phyloP scores from a whole-genome alignment of 2,329 filamentous ascomycete species.

The Colletotrichum noveboracense region DNA sequence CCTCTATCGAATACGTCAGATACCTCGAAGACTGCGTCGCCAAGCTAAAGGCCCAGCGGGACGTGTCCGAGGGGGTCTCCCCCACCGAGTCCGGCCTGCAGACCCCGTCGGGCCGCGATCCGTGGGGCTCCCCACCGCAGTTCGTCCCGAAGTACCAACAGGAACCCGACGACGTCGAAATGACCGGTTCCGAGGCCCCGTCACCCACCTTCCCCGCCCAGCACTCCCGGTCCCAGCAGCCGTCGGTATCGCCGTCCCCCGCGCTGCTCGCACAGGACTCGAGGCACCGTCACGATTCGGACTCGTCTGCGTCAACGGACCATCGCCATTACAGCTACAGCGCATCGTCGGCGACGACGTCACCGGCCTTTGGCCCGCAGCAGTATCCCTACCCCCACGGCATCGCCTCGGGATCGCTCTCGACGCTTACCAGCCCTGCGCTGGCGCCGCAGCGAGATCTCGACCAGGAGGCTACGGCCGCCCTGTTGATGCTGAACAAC shows the following conservation, averaged over 20 bases:
- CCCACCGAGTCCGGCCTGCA: conserved; percentile 33
- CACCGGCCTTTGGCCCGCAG: conserved; percentile 63
- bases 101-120: conserved; percentile 29
- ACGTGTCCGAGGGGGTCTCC: conserved; percentile 28
- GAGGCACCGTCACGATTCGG: conserved; percentile 53
- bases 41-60: conserved; percentile 72
- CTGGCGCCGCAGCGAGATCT: conserved; percentile 59
- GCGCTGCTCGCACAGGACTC: conserved; percentile 52
- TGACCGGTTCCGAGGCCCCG: conserved; percentile 55
- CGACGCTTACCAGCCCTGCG: conserved; percentile 63
- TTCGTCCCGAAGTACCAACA: conserved; percentile 43
- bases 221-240: conserved; percentile 39
- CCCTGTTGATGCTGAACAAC: conserved; percentile 84
- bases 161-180: conserved; percentile 60
- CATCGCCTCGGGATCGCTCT: conserved; percentile 47
- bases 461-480: conserved; percentile 83
- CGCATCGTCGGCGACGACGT: conserved; percentile 51
- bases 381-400: conserved; percentile 45
- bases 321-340: conserved; percentile 56
- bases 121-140: conserved; percentile 29
- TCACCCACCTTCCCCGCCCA: conserved; percentile 51
- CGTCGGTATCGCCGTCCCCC: conserved; percentile 62
- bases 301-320: conserved; percentile 56
- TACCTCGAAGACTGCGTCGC: conserved; percentile 90
- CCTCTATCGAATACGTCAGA: conserved; percentile 93